Evolutionary conservation across 352 stramenopile species (phyloP).

Genomic region (Phytophthora megakarya): DNA sequence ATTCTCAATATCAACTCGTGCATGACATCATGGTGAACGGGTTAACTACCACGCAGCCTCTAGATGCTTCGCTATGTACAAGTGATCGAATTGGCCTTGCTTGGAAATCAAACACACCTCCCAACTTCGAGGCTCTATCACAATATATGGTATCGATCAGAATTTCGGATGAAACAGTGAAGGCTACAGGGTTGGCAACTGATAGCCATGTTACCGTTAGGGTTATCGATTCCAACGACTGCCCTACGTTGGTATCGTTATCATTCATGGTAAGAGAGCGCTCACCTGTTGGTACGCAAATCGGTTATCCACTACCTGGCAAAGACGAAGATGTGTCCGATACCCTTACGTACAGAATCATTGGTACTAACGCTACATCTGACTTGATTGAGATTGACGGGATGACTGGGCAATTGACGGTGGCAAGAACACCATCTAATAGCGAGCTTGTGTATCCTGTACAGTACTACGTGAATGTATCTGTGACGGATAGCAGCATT

Average conservation of each 20-base stretch:
- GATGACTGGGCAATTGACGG: constrained; percentile 50
- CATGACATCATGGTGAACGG: constrained; percentile 11
- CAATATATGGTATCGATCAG: constrained; percentile 39
- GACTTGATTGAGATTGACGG: constrained; percentile 51
- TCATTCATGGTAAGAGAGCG: constrained; percentile 53
- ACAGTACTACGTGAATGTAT: constrained; percentile 38
- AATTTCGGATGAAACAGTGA: constrained; percentile 42
- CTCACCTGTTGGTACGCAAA: constrained; percentile 25
- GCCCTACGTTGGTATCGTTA: constrained; percentile 43
- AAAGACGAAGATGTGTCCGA: constrained; percentile 58
- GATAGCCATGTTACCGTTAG: constrained; percentile 36
- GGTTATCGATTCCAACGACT: constrained; percentile 62
- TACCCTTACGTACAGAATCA: constrained; percentile 50
- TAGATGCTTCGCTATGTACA: constrained; percentile 15
- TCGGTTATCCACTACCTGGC: constrained; percentile 59
- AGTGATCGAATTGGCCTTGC: constrained; percentile 12
- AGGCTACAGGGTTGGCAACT: constrained; percentile 33
- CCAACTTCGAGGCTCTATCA: constrained; percentile 46
- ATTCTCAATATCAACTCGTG: constrained; percentile 15
- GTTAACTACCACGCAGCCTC: neutral
- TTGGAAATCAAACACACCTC: constrained; percentile 14
- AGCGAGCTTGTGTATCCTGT: constrained; percentile 46
- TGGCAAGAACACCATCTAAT: constrained; percentile 32
- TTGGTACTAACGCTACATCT: constrained; percentile 22
- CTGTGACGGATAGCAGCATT: constrained; percentile 49